These are phyloP conservation scores for Tricholoma terreum DNA, from an alignment of 768 basidiomycete genomes.

Conservation along the genomic window DNA sequence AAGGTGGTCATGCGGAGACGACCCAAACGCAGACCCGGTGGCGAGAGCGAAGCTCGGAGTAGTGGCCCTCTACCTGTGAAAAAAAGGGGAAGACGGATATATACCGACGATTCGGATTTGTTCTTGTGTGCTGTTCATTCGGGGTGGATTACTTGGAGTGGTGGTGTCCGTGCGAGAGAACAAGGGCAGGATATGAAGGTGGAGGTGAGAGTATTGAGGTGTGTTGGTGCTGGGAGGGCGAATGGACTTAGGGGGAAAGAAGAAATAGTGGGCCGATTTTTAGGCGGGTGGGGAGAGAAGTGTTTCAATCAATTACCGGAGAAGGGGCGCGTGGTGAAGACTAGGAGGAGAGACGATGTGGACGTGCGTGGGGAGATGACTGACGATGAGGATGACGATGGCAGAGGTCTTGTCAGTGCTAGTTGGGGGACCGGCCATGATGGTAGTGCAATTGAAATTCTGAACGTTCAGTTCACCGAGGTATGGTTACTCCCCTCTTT, in stretches of 20 bases:
- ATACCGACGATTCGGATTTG: slow-evolving; percentile 36
- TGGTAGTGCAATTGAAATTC: slow-evolving; percentile 47
- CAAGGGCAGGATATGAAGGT: slow-evolving; percentile 2
- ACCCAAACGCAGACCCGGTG: background rate
- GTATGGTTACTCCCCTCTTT: slow-evolving; percentile 36
- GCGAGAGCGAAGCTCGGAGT: background rate
- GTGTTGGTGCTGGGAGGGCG: slow-evolving; percentile 21
- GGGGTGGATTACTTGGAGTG: slow-evolving; percentile 31
- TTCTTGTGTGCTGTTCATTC: slow-evolving; percentile 68
- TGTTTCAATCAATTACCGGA: slow-evolving; percentile 6
- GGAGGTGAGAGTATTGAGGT: slow-evolving; percentile 18
- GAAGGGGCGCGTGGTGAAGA: background rate
- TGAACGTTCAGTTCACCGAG: slow-evolving; percentile 53
- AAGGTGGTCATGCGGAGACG: background rate
- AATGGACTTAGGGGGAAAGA: slow-evolving; percentile 25
- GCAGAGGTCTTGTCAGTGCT: slow-evolving; percentile 16
- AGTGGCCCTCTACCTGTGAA: background rate
- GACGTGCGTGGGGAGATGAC: slow-evolving; percentile 9
- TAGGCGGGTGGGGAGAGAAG: slow-evolving; percentile 9
- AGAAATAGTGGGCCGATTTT: slow-evolving; percentile 36
- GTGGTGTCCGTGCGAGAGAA: slow-evolving; percentile 1
- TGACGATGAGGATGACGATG: slow-evolving; percentile 19
- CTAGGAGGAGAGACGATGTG: slow-evolving; percentile 3
- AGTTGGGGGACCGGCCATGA: slow-evolving; percentile 71
- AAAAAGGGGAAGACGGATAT: background rate